These are phyloP conservation scores for Pyrenophora teres DNA, from an alignment of 2,329 filamentous ascomycete species.

Conservation along the genomic window DNA sequence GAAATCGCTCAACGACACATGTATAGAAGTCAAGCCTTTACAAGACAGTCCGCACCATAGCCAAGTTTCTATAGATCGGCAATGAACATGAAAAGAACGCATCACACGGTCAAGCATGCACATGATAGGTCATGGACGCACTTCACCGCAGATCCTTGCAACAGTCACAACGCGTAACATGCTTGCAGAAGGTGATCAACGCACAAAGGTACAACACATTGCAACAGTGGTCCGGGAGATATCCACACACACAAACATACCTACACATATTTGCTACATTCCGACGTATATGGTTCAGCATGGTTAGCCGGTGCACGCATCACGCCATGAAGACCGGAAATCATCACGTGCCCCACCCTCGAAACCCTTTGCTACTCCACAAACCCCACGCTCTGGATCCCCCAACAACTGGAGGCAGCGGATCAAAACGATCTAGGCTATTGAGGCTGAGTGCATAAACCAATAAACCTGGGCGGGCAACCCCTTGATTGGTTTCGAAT, in stretches of 20 bases:
- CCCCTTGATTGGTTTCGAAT: conserved; percentile 3
- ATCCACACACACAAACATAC: too few species aligned
- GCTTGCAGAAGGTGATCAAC: too few species aligned
- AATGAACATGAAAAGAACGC: conserved; percentile 8
- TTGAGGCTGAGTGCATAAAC: conserved; percentile 15
- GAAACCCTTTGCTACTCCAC: conserved; percentile 2
- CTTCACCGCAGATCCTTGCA: too few species aligned
- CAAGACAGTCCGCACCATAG: conserved; percentile 4
- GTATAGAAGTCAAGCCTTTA: background rate
- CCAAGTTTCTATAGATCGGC: conserved; percentile 7
- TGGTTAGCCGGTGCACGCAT: background rate
- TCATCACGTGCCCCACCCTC: conserved; percentile 5
- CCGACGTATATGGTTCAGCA: background rate
- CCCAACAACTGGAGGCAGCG: background rate
- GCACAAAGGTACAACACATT: too few species aligned
- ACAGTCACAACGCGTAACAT: too few species aligned
- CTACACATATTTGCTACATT: too few species aligned
- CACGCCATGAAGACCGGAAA: background rate
- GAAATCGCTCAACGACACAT: background rate
- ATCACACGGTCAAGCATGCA: conserved; percentile 2
- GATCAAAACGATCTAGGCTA: conserved; percentile 1
- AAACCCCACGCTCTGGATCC: conserved; percentile 6
- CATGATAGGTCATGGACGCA: background rate
- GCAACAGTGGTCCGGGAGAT: too few species aligned
- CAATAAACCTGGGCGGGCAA: conserved; percentile 3